These are phyloP conservation scores for Blastocystis sp. DNA, from an alignment of 352 stramenopile species.

Conservation along the genomic window DNA sequence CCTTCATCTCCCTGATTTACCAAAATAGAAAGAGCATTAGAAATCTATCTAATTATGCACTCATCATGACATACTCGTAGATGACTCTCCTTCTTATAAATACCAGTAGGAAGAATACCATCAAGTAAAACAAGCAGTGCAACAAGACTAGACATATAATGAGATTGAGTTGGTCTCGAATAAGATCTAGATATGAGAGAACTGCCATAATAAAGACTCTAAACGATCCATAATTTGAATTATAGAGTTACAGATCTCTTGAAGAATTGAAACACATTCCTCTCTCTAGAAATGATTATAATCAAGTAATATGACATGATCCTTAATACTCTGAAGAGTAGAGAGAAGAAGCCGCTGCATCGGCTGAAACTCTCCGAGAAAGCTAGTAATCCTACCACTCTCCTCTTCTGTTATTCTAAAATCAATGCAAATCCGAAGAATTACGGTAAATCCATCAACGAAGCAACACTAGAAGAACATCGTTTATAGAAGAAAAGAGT, in stretches of 20 bases:
- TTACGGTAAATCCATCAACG: not conserved
- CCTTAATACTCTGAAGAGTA: not conserved
- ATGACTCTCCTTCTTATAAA: slow-evolving; percentile 27
- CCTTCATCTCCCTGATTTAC: not conserved
- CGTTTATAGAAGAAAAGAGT: slow-evolving; percentile 47
- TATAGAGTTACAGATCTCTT: not conserved
- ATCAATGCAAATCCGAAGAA: not conserved
- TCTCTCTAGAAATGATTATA: not conserved
- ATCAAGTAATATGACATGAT: not conserved
- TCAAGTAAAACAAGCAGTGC: slow-evolving; percentile 11
- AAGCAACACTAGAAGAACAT: not conserved
- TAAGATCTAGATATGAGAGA: not conserved
- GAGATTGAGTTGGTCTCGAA: not conserved
- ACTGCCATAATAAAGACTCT: not conserved
- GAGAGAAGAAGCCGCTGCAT: not conserved
- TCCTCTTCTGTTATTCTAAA: slow-evolving; percentile 1
- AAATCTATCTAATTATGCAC: not conserved
- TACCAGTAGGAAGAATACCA: not conserved
- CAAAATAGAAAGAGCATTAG: not conserved
- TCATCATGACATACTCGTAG: not conserved
- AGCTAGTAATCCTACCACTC: not conserved
- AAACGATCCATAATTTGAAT: not conserved
- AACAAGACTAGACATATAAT: not conserved
- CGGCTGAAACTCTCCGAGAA: slow-evolving; percentile 14
- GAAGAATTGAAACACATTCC: not conserved